These are phyloP conservation scores for Chlorella ohadii DNA, from an alignment of 139 green algal genomes.

Conservation along the genomic window DNA sequence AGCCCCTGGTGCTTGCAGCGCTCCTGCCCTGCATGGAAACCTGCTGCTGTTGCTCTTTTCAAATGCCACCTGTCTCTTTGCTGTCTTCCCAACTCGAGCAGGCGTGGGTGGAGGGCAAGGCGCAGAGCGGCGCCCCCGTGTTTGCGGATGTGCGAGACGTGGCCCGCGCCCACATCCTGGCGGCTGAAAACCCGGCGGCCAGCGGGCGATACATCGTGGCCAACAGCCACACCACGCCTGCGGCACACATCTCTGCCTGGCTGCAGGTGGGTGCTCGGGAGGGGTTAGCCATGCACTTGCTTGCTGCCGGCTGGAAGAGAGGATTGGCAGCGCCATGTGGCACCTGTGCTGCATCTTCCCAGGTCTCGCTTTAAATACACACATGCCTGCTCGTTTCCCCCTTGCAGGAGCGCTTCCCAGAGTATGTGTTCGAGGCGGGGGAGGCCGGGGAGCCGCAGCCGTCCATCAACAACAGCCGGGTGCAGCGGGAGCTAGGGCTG, in stretches of 20 bases:
- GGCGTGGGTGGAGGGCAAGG: constrained; percentile 47
- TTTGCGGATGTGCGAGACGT: constrained; percentile 66
- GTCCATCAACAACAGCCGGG: constrained; percentile 41
- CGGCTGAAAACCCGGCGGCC: constrained; percentile 42
- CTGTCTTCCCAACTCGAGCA: neutral
- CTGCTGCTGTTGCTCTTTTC: no score
- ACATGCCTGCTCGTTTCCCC: no score
- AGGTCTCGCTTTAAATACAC: no score
- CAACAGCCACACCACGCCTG: constrained; percentile 10
- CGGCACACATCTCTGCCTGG: constrained; percentile 11
- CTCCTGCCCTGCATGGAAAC: no score
- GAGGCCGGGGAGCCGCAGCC: constrained; percentile 9
- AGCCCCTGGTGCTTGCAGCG: no score
- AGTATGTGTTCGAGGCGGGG: constrained; percentile 24
- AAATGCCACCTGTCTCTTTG: no score
- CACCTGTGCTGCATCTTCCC: no score
- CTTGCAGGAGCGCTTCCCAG: constrained; percentile 47
- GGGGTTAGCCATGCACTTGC: neutral
- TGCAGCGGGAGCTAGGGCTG: constrained; percentile 51
- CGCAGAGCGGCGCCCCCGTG: constrained; percentile 19
- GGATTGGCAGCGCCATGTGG: no score
- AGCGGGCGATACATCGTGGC: constrained; percentile 60
- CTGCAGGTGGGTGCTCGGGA: constrained; percentile 27
- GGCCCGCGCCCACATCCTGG: constrained; percentile 55
- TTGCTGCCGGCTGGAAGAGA: no score